Conservation (phyloP, 192 early-diverging fungal genomes). For the Podila horticola region DNA sequence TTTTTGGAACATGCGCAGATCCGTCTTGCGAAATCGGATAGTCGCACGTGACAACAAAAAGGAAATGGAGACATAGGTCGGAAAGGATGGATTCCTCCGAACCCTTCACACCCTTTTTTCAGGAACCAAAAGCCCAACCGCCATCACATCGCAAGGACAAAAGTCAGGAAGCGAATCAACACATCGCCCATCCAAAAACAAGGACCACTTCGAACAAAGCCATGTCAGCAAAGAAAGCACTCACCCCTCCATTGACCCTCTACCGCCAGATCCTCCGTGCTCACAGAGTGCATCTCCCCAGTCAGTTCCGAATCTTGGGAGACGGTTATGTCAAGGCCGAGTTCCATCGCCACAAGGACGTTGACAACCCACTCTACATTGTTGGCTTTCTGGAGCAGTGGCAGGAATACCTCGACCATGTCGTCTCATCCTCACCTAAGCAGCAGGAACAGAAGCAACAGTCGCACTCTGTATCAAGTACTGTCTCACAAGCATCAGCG, state of each 20-base stretch:
- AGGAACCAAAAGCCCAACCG: too few relatives aligned
- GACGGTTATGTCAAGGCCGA: constrained; percentile 72
- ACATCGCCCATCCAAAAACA: background rate
- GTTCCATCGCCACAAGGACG: constrained; percentile 63
- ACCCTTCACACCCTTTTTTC: too few relatives aligned
- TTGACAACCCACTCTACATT: constrained; percentile 66
- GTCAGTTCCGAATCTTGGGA: constrained; percentile 61
- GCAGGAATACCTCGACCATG: constrained; percentile 58
- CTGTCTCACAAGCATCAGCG: constrained; percentile 5
- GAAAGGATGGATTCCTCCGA: too few relatives aligned
- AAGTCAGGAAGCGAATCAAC: background rate
- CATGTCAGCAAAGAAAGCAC: constrained; percentile 41
- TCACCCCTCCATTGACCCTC: constrained; percentile 61
- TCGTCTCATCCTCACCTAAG: constrained; percentile 14
- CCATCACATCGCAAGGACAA: background rate
- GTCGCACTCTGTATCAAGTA: background rate
- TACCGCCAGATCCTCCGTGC: constrained; percentile 64
- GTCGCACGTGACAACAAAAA: too few relatives aligned
- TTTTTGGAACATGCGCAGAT: too few relatives aligned
- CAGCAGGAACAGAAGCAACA: constrained; percentile 12
- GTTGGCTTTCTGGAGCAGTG: constrained; percentile 68
- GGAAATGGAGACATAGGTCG: too few relatives aligned
- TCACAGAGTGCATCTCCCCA: constrained; percentile 57
- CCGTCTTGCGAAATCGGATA: too few relatives aligned
- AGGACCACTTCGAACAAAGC: background rate